Evolutionary conservation across 2,329 filamentous ascomycete species (phyloP).

Genomic region (Ascochyta pisi): DNA sequence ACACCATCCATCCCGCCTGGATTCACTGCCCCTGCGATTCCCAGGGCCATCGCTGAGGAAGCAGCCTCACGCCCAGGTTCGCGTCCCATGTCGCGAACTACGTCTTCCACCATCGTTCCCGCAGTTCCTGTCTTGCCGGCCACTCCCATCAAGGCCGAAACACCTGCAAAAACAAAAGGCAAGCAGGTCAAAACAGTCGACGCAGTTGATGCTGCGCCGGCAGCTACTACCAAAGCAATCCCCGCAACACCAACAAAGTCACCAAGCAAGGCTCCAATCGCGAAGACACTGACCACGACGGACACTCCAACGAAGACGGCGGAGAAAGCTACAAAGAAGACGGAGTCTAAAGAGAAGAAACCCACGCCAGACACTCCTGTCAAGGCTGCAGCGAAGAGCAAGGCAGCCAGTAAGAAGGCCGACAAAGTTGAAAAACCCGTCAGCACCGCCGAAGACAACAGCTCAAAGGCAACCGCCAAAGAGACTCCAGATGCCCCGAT

Average conservation of each 20-base stretch:
- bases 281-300: conserved; percentile 19
- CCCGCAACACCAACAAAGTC: conserved; percentile 35
- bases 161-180: conserved; percentile 37
- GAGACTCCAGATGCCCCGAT: conserved; percentile 12
- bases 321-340: conserved; percentile 4
- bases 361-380: conserved; percentile 13
- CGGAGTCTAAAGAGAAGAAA: conserved; percentile 29
- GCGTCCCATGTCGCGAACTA: conserved; percentile 45
- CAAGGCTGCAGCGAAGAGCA: conserved; percentile 32
- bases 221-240: conserved; percentile 7
- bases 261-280: conserved; percentile 15
- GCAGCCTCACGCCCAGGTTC: conserved; percentile 27
- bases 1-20: conserved; percentile 57
- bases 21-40: conserved; percentile 44
- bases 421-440: conserved; percentile 10
- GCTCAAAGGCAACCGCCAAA: conserved; percentile 21
- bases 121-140: conserved; percentile 51
- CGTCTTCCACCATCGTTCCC: conserved; percentile 40
- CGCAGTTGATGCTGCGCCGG: conserved; percentile 1
- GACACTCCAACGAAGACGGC: conserved; percentile 21
- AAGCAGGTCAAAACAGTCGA: conserved; percentile 26
- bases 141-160: conserved; percentile 42
- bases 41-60: conserved; percentile 34
- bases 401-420: conserved; percentile 27
- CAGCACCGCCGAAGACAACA: conserved; percentile 19